Evolutionary conservation across 805 yeast genomes (phyloP), one percentile per base, ranked within the genome.

Genomic region (Hagleromyces aurorensis): DNA sequence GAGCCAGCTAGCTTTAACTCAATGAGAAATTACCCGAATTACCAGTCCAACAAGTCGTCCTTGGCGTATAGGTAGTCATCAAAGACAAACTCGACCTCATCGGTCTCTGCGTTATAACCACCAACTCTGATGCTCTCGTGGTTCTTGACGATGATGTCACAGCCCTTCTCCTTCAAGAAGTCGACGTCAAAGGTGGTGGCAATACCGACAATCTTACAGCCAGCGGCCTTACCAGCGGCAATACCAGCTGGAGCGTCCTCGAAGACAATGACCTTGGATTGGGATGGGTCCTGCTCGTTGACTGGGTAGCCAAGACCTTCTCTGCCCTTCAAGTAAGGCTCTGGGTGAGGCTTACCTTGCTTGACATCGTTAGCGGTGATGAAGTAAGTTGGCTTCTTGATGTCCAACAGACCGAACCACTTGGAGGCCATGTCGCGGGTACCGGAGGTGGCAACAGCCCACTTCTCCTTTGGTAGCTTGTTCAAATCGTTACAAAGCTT

Each of bases 181-280:
- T 74, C 77, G 21, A 81, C 70, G 41, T 69, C 75, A 58, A 79
- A 81, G 32, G 91, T 75, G 38, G 89, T 78, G 43, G 87, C 80
- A 57, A 83, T 78, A 52, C 93, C 94, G 45, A 83, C 74, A 37
- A 81, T 78, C 52, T 70, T 67, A 55, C 91, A 85, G 36, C 87
- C 93, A 15, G 91, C 87, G 33, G 70, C 81, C 52, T 75, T 73
- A 51, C 93, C 94, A 21, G 94, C 89, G 46, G 71, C 61, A 40
- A 82, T 74, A 52, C 94, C 94, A 28, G 91, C 87, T 36, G 86
- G 89, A 25, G 94, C 93, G 54, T 83, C 94, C 62, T 83, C 94
- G 50, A 83, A 83, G 29, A 79, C 86, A 23, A 82, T 76, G 17
- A 63, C 63, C 45, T 60, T 65, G 32, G 63, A 59, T 22, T 50